Percentiles rank a stretch among this genome's conserved stretches.
Evolutionary conservation across 257 asterid species (phyloP).

Genomic region (Echites panduratus): DNA sequence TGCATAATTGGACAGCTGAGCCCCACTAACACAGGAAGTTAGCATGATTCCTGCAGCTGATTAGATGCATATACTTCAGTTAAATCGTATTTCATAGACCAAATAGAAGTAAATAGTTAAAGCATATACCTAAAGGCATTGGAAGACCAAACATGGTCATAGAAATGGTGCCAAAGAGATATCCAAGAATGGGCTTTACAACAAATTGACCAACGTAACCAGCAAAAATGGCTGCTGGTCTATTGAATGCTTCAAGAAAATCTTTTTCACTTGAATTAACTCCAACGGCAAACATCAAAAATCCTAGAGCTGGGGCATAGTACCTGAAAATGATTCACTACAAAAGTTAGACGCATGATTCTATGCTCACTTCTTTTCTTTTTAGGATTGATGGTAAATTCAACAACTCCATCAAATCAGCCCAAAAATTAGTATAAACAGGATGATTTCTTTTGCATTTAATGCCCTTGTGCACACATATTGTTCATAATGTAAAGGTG

Average conservation of each 20-base stretch:
- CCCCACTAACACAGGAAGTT: constrained; percentile 94
- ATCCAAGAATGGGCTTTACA: constrained; percentile 85
- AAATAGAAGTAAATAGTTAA: not conserved
- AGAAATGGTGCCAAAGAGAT: constrained; percentile 66
- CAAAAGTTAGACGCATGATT: constrained; percentile 1
- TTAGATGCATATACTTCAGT: constrained; percentile 21
- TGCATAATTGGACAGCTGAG: constrained; percentile 93
- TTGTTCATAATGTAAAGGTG: not conserved
- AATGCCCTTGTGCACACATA: not conserved
- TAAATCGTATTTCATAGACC: constrained; percentile 9
- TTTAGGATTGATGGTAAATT: not conserved
- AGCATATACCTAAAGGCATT: constrained; percentile 57
- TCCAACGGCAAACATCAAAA: constrained; percentile 98
- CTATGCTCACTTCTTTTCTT: not conserved
- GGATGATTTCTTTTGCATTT: not conserved
- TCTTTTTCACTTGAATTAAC: constrained; percentile 88
- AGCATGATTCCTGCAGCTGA: constrained; percentile 93
- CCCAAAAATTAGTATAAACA: not conserved
- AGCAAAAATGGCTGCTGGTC: constrained; percentile 64
- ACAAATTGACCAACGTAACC: constrained; percentile 83
- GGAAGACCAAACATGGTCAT: constrained; percentile 68
- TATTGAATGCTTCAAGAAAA: constrained; percentile 82
- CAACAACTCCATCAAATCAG: not conserved
- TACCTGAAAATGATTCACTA: constrained; percentile 47
- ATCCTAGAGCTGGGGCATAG: constrained; percentile 95